Base-by-base conservation (phyloP, 768 basidiomycete species). In the Psilocybe sp. region DNA sequence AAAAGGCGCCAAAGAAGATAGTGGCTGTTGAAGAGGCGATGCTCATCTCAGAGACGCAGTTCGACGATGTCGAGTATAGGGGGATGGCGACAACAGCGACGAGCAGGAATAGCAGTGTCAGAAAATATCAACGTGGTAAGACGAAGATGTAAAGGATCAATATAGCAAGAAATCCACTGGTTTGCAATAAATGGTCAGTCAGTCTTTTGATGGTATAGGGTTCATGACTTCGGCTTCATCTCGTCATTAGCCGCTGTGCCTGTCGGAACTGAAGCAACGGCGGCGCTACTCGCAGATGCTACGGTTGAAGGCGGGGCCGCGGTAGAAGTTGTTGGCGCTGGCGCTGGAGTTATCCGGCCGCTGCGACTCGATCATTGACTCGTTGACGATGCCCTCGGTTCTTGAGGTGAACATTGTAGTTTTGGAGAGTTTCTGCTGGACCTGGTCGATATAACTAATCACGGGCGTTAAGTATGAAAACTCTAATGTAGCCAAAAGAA, bases 371-470 rank as follows among this genome's bases (percentile, higher is more conserved):
- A 18, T 79, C 77, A 58, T 80, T 82, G 31, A 92, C 90, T 46
- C 83, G 80, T 54, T 79, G 76, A 35, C 90, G 82, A 67, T 93
- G 91, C 62, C 81, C 78, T 43, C 89, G 80, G 60, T 93, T 92
- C 73, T 83, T 87, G 47, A 99, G 71, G 71, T 99, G 96, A 10
- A 97, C 88, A 63, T 93, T 89, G 58, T 93, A 98, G 65, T 98
- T 97, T 19, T 78, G 74, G 44, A 98, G 68, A 9, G 90, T 89
- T 68, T 95, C 87, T 7, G 79, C 87, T 9, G 91, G 91, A 40
- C 95, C 95, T 40, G 93, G 85, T 58, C 87, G 91, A 75, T 97
- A 98, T 50, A 97, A 67, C 85, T 94, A 19, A 34, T 44, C 13
- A 15, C 18, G 32, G 3, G 37, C 34, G 10, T 32, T 46, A 47